These are phyloP conservation scores for Perkinsela sp. DNA, from an alignment of 208 protist genomes.

Conservation along the genomic window DNA sequence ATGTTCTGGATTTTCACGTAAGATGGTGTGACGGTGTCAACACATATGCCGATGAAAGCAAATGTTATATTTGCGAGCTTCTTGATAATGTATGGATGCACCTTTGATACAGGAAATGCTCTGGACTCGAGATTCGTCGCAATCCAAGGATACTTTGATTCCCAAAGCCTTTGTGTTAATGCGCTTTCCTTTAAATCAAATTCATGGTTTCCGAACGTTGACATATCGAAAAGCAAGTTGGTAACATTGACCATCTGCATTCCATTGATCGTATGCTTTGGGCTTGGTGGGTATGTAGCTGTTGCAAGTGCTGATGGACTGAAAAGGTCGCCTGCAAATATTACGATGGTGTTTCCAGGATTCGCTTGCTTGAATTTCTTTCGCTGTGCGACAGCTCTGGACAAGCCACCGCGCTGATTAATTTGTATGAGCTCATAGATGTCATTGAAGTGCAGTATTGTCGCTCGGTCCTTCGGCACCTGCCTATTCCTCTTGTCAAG, in stretches of 20 bases:
- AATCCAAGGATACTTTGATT: not conserved
- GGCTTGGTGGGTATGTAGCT: not conserved
- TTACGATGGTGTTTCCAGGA: not conserved
- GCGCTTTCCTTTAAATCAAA: not conserved
- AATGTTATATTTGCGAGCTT: not conserved
- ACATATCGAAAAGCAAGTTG: not conserved
- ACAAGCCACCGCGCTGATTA: not conserved
- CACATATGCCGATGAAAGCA: not conserved
- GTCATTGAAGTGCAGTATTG: not conserved
- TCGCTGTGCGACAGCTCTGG: not conserved
- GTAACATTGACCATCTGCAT: not conserved
- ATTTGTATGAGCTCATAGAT: not conserved
- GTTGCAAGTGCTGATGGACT: not conserved
- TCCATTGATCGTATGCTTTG: not conserved
- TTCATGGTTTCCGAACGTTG: not conserved
- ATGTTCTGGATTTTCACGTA: not conserved
- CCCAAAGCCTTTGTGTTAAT: not conserved
- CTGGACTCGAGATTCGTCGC: not conserved
- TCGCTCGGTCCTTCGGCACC: not conserved
- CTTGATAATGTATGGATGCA: not conserved
- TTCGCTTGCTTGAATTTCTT: not conserved
- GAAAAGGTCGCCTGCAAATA: not conserved
- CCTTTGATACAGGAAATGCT: not conserved
- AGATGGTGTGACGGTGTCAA: not conserved
- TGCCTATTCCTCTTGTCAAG: not conserved